Evolutionary conservation across 2,329 filamentous ascomycete species (phyloP).

Genomic region (Alternaria alternata): DNA sequence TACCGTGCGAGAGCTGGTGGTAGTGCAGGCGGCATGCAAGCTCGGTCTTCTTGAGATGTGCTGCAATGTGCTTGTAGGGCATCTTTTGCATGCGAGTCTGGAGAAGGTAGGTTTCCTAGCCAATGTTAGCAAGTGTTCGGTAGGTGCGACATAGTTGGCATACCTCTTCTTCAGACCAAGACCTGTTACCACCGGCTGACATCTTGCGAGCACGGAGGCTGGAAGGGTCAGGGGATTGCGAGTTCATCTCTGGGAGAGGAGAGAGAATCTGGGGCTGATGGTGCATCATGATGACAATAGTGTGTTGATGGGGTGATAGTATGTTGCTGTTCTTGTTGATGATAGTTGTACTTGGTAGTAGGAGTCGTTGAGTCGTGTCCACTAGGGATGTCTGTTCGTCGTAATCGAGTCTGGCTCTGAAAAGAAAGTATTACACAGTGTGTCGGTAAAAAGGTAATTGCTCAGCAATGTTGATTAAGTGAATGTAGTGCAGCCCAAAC

Average conservation of each 20-base stretch:
- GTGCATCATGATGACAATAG: slow-evolving; percentile 45
- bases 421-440: slow-evolving; percentile 50
- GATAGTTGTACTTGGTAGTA: slow-evolving; percentile 24
- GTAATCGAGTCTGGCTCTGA: slow-evolving; percentile 48
- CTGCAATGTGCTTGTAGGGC: slow-evolving; percentile 89
- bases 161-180: slow-evolving; percentile 89
- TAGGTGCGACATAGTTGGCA: slow-evolving; percentile 26
- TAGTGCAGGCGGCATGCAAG: slow-evolving; percentile 87
- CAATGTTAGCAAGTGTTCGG: slow-evolving; percentile 25
- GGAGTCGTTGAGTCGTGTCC: slow-evolving; percentile 37
- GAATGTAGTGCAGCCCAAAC: slow-evolving; percentile 63
- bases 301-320: not conserved
- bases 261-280: slow-evolving; percentile 51
- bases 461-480: slow-evolving; percentile 38
- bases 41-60: slow-evolving; percentile 86
- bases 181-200: slow-evolving; percentile 76
- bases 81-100: slow-evolving; percentile 87
- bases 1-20: slow-evolving; percentile 84
- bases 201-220: slow-evolving; percentile 73
- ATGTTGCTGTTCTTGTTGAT: not conserved
- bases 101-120: slow-evolving; percentile 80
- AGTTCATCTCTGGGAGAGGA: slow-evolving; percentile 49
- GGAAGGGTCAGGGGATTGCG: slow-evolving; percentile 44
- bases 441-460: slow-evolving; percentile 34
- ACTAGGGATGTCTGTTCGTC: slow-evolving; percentile 57